Conservation (phyloP, 2,329 filamentous ascomycete genomes). For the Epichloe bromicola region DNA sequence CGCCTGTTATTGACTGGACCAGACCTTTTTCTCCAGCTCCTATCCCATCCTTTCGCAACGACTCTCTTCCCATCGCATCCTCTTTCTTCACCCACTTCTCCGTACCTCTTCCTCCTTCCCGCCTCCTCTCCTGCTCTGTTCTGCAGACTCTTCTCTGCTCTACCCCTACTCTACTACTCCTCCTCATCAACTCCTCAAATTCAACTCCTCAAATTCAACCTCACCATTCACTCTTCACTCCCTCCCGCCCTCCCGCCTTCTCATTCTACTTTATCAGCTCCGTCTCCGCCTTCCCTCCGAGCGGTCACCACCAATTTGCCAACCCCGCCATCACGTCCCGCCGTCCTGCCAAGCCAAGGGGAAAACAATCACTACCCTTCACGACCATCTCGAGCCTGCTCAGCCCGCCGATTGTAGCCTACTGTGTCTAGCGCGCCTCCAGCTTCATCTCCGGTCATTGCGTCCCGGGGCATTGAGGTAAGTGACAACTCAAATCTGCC, state of each 20-base stretch:
- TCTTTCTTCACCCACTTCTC: neutral
- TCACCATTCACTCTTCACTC: too few species aligned
- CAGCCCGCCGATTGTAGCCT: neutral
- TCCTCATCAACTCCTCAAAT: too few species aligned
- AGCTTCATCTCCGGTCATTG: neutral
- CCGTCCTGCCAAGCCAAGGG: neutral
- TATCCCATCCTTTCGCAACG: neutral
- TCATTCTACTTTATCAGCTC: neutral
- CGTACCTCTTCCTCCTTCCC: slow-evolving; percentile 2
- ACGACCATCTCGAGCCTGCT: neutral
- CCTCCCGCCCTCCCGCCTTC: neutral
- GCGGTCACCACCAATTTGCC: neutral
- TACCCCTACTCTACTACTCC: neutral
- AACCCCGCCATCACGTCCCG: slow-evolving; percentile 3
- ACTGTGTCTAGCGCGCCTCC: neutral
- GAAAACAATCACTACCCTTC: neutral
- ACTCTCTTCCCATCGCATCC: slow-evolving; percentile 3
- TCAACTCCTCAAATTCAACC: too few species aligned
- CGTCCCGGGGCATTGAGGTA: neutral
- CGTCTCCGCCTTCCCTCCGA: slow-evolving; percentile 1
- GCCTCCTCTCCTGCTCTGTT: neutral
- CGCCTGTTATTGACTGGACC: neutral
- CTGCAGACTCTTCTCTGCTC: slow-evolving; percentile 2
- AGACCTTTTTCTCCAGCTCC: slow-evolving; percentile 1
- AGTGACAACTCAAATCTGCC: neutral